A percentile compares a stretch with the other conserved stretches of the same genome.
These are phyloP conservation scores for Talaromyces adpressus DNA, from an alignment of 495 filamentous ascomycete genomes.

Conservation along the genomic window DNA sequence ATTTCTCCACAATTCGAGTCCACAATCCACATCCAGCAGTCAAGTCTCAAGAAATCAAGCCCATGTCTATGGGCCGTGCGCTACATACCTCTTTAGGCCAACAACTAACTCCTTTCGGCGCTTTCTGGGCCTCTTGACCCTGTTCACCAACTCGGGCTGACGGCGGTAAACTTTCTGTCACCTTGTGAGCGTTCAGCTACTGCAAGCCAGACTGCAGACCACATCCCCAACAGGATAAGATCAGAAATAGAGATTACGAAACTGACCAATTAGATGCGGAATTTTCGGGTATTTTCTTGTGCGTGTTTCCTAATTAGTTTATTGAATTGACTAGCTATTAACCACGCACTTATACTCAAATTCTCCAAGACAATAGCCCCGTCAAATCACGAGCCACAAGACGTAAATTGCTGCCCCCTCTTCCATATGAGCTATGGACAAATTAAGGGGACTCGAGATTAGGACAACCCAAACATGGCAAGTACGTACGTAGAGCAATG, in stretches of 20 bases:
- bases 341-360: neutral
- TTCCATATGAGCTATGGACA: neutral
- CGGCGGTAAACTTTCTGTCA: constrained; percentile 17
- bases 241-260: neutral
- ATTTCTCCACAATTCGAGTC: neutral
- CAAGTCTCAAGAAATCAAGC: constrained; percentile 1
- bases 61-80: neutral
- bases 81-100: neutral
- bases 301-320: neutral
- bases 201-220: constrained; percentile 26
- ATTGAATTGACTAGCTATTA: neutral
- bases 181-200: constrained; percentile 18
- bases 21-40: neutral
- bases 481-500: neutral
- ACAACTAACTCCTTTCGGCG: constrained; percentile 9
- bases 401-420: neutral
- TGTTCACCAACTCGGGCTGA: constrained; percentile 18
- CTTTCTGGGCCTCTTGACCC: constrained; percentile 9
- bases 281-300: neutral
- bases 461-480: neutral
- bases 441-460: neutral
- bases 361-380: neutral
- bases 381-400: neutral
- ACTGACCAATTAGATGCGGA: neutral
- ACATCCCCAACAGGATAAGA: neutral